A percentile compares a stretch with the other conserved stretches of the same genome.
phyloP scores from a whole-genome alignment of 2,329 filamentous ascomycete genomes.

The Fusarium pseudonygamai region DNA sequence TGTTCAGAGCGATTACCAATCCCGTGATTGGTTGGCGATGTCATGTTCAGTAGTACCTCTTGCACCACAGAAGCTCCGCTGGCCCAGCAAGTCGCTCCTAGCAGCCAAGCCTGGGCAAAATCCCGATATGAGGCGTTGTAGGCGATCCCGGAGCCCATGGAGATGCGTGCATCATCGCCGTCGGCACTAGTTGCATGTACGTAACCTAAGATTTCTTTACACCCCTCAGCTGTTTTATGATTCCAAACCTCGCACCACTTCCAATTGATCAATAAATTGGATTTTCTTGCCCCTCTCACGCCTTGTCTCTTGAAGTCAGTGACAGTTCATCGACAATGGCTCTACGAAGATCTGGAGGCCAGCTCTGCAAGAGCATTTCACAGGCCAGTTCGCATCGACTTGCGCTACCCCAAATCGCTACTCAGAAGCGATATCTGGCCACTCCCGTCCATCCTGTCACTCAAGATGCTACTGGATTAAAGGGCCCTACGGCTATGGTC shows the following conservation, averaged over 20 bases:
- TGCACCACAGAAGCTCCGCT: not conserved
- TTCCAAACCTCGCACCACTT: constrained; percentile 29
- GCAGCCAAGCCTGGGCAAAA: constrained; percentile 7
- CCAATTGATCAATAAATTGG: constrained; percentile 19
- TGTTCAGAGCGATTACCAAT: constrained; percentile 28
- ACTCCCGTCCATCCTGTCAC: constrained; percentile 76
- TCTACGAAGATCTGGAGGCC: constrained; percentile 44
- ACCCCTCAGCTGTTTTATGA: constrained; percentile 31
- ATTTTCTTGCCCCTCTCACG: not conserved
- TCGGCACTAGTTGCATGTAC: constrained; percentile 20
- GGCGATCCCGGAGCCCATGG: constrained; percentile 40
- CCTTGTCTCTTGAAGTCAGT: not conserved
- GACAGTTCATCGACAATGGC: constrained; percentile 42
- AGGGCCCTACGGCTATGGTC: constrained; percentile 95
- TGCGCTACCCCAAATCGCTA: constrained; percentile 44
- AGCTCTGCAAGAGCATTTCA: constrained; percentile 43
- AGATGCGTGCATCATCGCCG: constrained; percentile 43
- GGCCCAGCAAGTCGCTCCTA: constrained; percentile 2
- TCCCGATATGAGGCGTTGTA: constrained; percentile 34
- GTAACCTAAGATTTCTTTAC: constrained; percentile 32
- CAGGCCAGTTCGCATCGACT: constrained; percentile 41
- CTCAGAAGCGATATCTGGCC: constrained; percentile 48
- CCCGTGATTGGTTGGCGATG: constrained; percentile 40
- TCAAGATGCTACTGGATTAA: constrained; percentile 73
- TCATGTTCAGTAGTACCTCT: constrained; percentile 25